Evolutionary conservation across 805 yeast genomes (phyloP).

Genomic region (Naumovozyma castellii): DNA sequence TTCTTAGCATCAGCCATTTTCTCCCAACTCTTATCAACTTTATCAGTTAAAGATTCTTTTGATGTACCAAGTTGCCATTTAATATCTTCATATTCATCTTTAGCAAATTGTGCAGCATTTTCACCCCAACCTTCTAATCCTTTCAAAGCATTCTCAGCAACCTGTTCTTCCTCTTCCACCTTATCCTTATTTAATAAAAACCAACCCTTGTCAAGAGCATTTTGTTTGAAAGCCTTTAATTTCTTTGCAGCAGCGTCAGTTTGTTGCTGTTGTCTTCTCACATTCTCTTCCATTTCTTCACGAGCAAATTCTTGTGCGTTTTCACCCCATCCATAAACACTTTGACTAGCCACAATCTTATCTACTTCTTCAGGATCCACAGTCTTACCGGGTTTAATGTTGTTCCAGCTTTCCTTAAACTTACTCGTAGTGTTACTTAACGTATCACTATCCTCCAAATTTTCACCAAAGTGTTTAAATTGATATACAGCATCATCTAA

Average conservation of each 20-base stretch:
- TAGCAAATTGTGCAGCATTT: conserved; percentile 34
- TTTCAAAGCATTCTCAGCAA: conserved; percentile 30
- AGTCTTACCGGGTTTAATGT: neutral
- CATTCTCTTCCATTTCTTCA: conserved; percentile 28
- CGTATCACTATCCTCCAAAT: neutral
- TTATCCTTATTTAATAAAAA: conserved; percentile 16
- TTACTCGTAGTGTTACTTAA: neutral
- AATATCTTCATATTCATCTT: conserved; percentile 33
- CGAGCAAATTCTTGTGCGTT: conserved; percentile 33
- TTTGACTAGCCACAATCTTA: conserved; percentile 27
- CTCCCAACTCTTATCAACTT: conserved; percentile 26
- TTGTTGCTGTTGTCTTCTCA: too few relatives aligned
- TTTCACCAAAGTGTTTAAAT: neutral
- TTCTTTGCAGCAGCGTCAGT: conserved; percentile 6
- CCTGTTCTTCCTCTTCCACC: conserved; percentile 12
- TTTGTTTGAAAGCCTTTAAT: conserved; percentile 27
- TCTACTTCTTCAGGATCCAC: conserved; percentile 9
- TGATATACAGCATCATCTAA: neutral
- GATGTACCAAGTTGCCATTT: conserved; percentile 22
- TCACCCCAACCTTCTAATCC: conserved; percentile 41
- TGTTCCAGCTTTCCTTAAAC: neutral
- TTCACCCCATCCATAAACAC: conserved; percentile 41
- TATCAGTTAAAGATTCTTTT: conserved; percentile 23
- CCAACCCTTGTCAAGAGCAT: conserved; percentile 31
- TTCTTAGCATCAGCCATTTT: conserved; percentile 30